Base-by-base conservation (phyloP, 2,329 filamentous ascomycete species). In the Clarireedia monteithiana region DNA sequence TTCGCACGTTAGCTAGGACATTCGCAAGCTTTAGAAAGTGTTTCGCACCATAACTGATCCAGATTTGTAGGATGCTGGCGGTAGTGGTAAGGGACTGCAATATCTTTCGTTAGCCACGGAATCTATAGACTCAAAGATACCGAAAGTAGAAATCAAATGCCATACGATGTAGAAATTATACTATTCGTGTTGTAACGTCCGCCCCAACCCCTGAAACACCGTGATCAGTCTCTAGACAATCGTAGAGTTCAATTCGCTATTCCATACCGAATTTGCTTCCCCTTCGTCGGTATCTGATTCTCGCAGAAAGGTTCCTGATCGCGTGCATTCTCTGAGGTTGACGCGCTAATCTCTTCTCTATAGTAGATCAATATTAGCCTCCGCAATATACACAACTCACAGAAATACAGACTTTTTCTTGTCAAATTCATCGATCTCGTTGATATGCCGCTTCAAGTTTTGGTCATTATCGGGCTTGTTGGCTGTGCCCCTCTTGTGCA, bases 201-300 rank as follows among this genome's bases (percentile, higher is more conserved):
- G 23, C 17, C 10, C 23, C 39, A 50, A 42, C 30, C n/a, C 0
- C 2, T 48, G 47, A 44, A 20, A 9, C 23, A 36, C 15, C 6
- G 15, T 6, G 2, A 15, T 55, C 34, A 55, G 47, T 39, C 42
- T 12, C 30, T 17, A 9, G 15, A 4, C 2, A 26, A 15, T 12
- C 5, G 10, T 5, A 10, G 5, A 15, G 10, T 27, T n/a, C 53
- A 17, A 34, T 38, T 50, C 17, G 7, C 9, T 26, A 45, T 42
- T 55, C 20, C 53, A 55, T 55, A 55, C 53, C 53, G 50, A 38
- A 15, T 2, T 3, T 15, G 14, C 49, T 38, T 47, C 23, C 17
- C 17, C 49, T 51, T 47, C 42, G 27, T 27, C 42, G 34, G 10
- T 20, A 17, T 42, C 54, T 56, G 46, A 42, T 34, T 56, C 52